phyloP scores from a whole-genome alignment of 768 basidiomycete species.

The Xerocomellus amylosporus region DNA sequence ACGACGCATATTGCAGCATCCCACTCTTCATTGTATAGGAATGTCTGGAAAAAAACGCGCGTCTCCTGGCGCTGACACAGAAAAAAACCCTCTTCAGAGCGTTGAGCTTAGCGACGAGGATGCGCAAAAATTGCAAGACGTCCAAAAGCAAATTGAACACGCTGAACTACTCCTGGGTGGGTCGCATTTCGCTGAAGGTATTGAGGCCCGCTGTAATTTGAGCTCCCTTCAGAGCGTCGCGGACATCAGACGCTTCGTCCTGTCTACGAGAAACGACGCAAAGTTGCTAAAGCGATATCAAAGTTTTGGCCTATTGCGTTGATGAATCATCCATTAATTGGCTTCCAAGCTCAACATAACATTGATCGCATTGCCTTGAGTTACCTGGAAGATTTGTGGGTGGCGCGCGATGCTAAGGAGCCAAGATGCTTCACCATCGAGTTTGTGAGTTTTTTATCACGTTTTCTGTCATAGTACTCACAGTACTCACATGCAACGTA shows the following conservation, averaged over 20 bases:
- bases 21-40: constrained; percentile 3
- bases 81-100: constrained; percentile 63
- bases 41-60: constrained; percentile 65
- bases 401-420: constrained; percentile 69
- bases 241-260: constrained; percentile 55
- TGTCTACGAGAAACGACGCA: constrained; percentile 70
- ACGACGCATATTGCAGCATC: constrained; percentile 6
- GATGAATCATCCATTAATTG: constrained; percentile 65
- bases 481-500: constrained; percentile 28
- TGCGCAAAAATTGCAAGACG: constrained; percentile 59
- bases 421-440: constrained; percentile 81
- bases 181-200: constrained; percentile 24
- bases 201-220: constrained; percentile 6
- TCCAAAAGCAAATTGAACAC: constrained; percentile 69
- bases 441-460: constrained; percentile 61
- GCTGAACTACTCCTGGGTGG: constrained; percentile 71
- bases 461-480: constrained; percentile 6
- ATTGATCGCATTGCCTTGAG: constrained; percentile 79
- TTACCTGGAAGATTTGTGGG: constrained; percentile 84
- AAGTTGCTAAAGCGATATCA: constrained; percentile 58
- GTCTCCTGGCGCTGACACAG: constrained; percentile 75
- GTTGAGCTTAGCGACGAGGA: constrained; percentile 72
- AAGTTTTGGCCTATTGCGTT: constrained; percentile 88
- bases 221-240: constrained; percentile 52
- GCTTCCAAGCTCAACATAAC: constrained; percentile 65